phyloP scores from a whole-genome alignment of 2,329 filamentous ascomycete species.

The Paramyrothecium sp. region DNA sequence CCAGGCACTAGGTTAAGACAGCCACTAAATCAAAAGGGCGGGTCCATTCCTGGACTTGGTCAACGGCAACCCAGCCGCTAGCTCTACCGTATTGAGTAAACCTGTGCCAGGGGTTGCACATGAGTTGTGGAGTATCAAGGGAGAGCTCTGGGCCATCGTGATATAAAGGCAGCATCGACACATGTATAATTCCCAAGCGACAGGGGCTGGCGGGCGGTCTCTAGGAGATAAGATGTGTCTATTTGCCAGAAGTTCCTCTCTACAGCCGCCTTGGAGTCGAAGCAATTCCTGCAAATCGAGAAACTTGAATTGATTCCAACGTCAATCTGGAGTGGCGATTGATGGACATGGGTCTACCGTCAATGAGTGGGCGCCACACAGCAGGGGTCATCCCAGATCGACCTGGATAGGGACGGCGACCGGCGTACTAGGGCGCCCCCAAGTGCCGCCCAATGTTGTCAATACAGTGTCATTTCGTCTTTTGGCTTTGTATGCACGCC shows the following conservation, averaged over 20 bases:
- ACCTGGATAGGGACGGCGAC: slow-evolving; percentile 14
- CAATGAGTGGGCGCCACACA: slow-evolving; percentile 16
- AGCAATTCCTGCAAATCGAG: too few species aligned
- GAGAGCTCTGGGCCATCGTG: background rate
- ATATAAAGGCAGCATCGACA: too few species aligned
- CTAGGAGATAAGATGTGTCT: too few species aligned
- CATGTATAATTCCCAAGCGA: background rate
- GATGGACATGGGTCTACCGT: slow-evolving; percentile 3
- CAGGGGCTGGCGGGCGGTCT: background rate
- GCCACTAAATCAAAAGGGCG: background rate
- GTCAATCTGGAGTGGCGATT: too few species aligned
- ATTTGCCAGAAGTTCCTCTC: too few species aligned
- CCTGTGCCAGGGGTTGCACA: background rate
- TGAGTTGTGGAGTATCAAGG: background rate
- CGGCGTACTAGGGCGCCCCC: slow-evolving; percentile 1
- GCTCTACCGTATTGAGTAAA: background rate
- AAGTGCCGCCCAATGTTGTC: background rate
- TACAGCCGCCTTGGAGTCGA: too few species aligned
- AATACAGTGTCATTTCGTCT: background rate
- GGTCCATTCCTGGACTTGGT: background rate
- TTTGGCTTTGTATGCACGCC: too few species aligned
- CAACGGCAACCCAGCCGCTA: background rate
- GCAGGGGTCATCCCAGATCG: slow-evolving; percentile 24
- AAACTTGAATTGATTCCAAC: too few species aligned
- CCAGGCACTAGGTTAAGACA: background rate